These are phyloP conservation scores for Articulospora tetracladia DNA, from an alignment of 495 filamentous ascomycete species.

Conservation along the genomic window DNA sequence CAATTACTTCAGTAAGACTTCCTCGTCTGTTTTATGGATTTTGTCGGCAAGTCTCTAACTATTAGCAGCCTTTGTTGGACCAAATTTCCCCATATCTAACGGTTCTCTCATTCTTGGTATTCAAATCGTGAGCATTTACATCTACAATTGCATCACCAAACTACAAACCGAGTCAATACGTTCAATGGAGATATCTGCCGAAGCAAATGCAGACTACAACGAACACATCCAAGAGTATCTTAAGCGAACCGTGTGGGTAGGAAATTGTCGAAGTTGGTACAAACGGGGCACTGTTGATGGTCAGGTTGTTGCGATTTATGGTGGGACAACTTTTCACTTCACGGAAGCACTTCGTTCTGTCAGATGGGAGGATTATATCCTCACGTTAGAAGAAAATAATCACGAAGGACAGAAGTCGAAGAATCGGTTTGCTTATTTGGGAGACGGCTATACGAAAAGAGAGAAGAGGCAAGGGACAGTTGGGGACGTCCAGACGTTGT, in stretches of 20 bases:
- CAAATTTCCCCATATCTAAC: neutral
- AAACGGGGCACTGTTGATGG: neutral
- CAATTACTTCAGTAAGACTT: constrained; percentile 56
- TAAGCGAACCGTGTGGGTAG: neutral
- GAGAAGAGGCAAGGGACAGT: neutral
- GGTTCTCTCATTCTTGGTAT: neutral
- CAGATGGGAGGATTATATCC: neutral
- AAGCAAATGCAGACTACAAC: neutral
- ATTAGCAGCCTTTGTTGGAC: neutral
- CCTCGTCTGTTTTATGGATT: neutral
- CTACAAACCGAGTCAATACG: neutral
- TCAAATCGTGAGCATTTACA: neutral
- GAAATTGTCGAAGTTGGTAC: neutral
- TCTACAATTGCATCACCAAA: neutral
- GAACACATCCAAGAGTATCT: neutral
- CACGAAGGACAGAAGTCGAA: neutral
- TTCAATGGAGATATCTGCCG: neutral
- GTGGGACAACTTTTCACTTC: neutral
- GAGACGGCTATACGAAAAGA: neutral
- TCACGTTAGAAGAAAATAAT: neutral
- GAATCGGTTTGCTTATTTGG: constrained; percentile 11
- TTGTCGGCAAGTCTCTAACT: neutral
- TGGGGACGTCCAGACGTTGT: neutral
- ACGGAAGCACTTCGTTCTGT: neutral
- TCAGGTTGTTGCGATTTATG: neutral